A percentile compares a stretch with the other conserved stretches of the same genome.
These are phyloP conservation scores for Capsella bursapastoris DNA, from an alignment of 345 rosid genomes.

Conservation along the genomic window DNA sequence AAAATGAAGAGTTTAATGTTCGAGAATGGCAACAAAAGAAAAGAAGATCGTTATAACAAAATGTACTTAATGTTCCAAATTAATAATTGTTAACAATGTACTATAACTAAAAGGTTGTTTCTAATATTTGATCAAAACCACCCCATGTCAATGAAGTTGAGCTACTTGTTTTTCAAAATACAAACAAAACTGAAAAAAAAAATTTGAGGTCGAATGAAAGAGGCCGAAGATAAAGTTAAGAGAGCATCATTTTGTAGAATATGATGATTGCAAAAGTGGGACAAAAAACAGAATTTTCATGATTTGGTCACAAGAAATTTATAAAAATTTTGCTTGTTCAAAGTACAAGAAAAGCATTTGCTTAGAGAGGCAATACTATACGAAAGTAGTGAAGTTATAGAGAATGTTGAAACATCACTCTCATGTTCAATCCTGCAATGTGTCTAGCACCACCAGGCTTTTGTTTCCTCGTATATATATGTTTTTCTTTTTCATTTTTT, in stretches of 20 bases:
- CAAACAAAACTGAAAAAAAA: neutral
- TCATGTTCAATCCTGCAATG: conserved; percentile 17
- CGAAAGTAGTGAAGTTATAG: conserved; percentile 21
- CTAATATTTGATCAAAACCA: conserved; percentile 1
- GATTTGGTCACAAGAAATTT: conserved; percentile 40
- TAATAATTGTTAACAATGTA: neutral
- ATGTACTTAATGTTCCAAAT: neutral
- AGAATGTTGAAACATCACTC: conserved; percentile 40
- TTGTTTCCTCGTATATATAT: conserved; percentile 24
- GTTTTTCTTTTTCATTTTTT: no score
- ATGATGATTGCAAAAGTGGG: conserved; percentile 46
- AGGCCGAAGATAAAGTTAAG: conserved; percentile 30
- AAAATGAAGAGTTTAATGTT: conserved; percentile 13
- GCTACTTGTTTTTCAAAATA: neutral
- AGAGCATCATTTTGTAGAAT: conserved; percentile 41
- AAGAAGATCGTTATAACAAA: neutral
- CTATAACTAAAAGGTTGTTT: neutral
- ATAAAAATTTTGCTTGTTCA: conserved; percentile 34
- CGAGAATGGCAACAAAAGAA: neutral
- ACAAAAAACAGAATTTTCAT: conserved; percentile 39
- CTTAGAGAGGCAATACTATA: conserved; percentile 30
- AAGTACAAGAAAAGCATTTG: conserved; percentile 28
- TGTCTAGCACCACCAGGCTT: conserved; percentile 21
- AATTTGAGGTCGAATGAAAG: conserved; percentile 24
- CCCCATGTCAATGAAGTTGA: conserved; percentile 8